Evolutionary conservation across 164 flowering plant genomes (phyloP), one percentile per base, ranked within the genome.

Genomic region (Tinospora cordifolia): DNA sequence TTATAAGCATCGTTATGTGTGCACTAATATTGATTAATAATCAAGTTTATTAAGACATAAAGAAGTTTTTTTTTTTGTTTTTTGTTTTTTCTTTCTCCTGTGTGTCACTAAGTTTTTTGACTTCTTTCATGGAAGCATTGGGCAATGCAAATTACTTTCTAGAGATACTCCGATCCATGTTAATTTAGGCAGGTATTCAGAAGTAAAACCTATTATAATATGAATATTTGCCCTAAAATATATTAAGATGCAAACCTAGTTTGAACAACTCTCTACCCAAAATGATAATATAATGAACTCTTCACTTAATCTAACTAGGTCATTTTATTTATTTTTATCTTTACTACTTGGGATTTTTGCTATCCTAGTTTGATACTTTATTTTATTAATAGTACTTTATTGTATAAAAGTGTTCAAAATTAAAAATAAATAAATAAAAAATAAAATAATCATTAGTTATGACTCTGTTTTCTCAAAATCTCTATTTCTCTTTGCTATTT

Each of bases 101-200:
- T 59, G 75, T 72, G 57, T n/a, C 24, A 40, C 57, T 25, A 12
- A 54, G n/a, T n/a, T 40, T 72, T 44, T 72, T 72, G 69, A 65
- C 69, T 59, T 72, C 15, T 57, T 66, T 58, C 58, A 14, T 63
- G 68, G 70, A 70, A 62, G 67, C 58, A 63, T 70, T 60, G 40
- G 58, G 41, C 63, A 69, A 57, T 24, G 19, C 8, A 13, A 34
- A 27, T 0, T 7, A 17, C n/a, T 54, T n/a, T 19, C 6, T 54
- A 54, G n/a, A 30, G 36, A 30, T 30, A 21, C 8, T 54, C 60
- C n/a, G n/a, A n/a, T n/a, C n/a, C 60, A 24, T 19, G n/a, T 8
- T 19, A 21, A n/a, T 19, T 30, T 30, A 30, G 21, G 11, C 17
- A 12, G 58, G 3, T 49, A 49, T 49, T n/a, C n/a, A 49, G 57